phyloP scores from a whole-genome alignment of 1,284 basidiomycete species.

The Lentinus polychrous region DNA sequence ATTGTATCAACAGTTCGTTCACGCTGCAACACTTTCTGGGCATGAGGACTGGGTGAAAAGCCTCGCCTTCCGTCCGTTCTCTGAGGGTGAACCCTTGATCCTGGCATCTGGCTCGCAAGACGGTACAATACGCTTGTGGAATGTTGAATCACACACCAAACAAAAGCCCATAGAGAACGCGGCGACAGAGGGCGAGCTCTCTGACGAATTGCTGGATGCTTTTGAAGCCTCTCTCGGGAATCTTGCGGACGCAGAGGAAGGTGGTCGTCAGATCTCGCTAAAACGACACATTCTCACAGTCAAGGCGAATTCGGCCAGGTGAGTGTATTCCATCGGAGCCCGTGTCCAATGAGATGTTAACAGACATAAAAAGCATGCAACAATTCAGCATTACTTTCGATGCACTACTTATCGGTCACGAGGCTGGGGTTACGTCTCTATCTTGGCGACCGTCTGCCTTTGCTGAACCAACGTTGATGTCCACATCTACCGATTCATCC shows the following conservation, averaged over 20 bases:
- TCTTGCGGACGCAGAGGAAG: conserved; percentile 53
- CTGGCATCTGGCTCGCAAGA: conserved; percentile 93
- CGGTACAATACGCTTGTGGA: conserved; percentile 86
- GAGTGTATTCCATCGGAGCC: conserved; percentile 12
- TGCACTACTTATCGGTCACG: conserved; percentile 87
- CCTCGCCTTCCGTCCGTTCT: conserved; percentile 55
- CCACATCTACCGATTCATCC: conserved; percentile 89
- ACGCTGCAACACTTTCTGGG: conserved; percentile 63
- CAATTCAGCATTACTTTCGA: conserved; percentile 82
- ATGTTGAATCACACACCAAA: conserved; percentile 44
- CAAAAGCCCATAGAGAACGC: conserved; percentile 13
- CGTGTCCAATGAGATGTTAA: background rate
- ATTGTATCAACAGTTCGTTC: conserved; percentile 42
- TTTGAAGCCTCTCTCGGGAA: conserved; percentile 79
- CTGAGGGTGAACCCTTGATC: conserved; percentile 33
- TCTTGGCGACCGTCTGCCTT: conserved; percentile 57
- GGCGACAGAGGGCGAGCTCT: conserved; percentile 26
- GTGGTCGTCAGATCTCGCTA: conserved; percentile 77
- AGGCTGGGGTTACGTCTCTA: conserved; percentile 84
- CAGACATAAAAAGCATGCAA: conserved; percentile 33
- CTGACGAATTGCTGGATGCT: conserved; percentile 75
- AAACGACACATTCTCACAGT: conserved; percentile 74
- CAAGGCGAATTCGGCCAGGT: conserved; percentile 47
- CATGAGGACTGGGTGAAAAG: conserved; percentile 93
- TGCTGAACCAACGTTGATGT: conserved; percentile 56